Evolutionary conservation across 1,284 basidiomycete genomes (phyloP), one percentile per base, ranked within the genome.

Genomic region (Flammula alnicola): DNA sequence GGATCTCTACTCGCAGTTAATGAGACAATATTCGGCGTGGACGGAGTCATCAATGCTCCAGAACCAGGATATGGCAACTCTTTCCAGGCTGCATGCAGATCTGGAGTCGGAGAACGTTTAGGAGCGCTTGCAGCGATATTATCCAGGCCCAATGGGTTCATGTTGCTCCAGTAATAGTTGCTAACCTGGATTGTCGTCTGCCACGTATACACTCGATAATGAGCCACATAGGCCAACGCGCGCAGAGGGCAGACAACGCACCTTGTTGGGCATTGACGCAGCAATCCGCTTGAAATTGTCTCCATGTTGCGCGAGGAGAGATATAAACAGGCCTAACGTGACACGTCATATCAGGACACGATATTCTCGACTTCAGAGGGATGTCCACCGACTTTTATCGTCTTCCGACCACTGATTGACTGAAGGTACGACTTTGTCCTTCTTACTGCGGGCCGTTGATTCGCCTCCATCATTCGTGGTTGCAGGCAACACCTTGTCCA

Each of bases 261-360:
- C 82, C 75, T 94, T 94, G 63, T 83, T 85, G 6, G 83, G 82
- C 71, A 95, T 79, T 5, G 80, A 79, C 3, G 84, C 78, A 1
- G 91, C 83, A 39, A 95, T 88, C 12, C 81, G 77, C 55, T 85
- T 82, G 67, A 89, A 90, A 61, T 93, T 82, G 56, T 84, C 81
- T 31, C 91, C 91, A 63, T 91, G 78, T 54, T 84, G 74, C 11
- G 74, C 71, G 11, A 93, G 74, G 25, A 92, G 75, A 26, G 78
- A 71, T 46, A 88, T 64, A 65, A 94, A 90, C 25, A 76, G 61
- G 35, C 66, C 83, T 86, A 52, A 45, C 48, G 44, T 51, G 56
- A 71, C 58, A 47, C 43, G 55, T 31, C 12, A 39, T 29, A 32
- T 63, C 52, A 63, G 48, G 60, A 52, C 45, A 44, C 52, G 41